Conservation (phyloP, 2,329 filamentous ascomycete genomes). For the Claviceps digitariae region DNA sequence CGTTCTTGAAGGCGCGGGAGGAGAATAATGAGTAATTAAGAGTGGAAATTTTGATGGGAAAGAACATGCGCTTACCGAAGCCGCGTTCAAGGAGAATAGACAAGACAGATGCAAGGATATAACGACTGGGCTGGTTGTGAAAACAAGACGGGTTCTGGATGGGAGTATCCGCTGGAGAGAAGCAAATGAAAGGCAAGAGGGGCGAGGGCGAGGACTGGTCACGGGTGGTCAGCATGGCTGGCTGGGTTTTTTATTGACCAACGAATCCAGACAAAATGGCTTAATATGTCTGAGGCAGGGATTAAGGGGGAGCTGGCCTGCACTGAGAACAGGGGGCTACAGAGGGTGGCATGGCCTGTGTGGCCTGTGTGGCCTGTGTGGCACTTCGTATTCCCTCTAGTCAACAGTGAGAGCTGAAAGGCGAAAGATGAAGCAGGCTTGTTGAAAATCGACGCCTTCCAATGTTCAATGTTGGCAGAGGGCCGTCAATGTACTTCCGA, state of each 20-base stretch:
- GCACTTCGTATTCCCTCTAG: no score
- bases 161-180: background rate
- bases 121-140: background rate
- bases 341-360: no score
- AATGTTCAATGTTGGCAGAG: no score
- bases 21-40: background rate
- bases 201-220: background rate
- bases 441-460: no score
- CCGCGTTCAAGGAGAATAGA: background rate
- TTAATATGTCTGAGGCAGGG: no score
- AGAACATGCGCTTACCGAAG: background rate
- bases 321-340: background rate
- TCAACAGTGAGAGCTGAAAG: no score
- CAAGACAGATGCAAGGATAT: background rate
- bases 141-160: background rate
- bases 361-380: no score
- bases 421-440: no score
- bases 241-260: background rate
- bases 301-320: background rate
- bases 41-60: background rate
- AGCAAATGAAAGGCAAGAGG: slow-evolving; percentile 1
- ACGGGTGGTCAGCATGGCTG: background rate
- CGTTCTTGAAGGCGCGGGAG: background rate
- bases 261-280: no score
- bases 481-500: no score